Evolutionary conservation across 441 rosid genomes (phyloP), one percentile per base, ranked within the genome.

Genomic region (Gossypium schwendimanii): DNA sequence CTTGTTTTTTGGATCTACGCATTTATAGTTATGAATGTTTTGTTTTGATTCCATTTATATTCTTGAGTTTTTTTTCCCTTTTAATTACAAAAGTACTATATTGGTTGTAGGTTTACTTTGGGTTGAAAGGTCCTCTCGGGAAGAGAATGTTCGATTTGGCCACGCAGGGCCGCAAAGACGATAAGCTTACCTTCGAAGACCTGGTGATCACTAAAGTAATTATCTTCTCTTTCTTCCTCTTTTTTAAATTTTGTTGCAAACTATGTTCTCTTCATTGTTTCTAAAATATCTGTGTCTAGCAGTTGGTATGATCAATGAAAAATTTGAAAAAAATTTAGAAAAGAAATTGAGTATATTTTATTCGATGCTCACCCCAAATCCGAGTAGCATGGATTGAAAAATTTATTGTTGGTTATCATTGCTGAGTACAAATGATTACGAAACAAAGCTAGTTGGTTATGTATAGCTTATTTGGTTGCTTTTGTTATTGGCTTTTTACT

Each of bases 131-230:
- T 68, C 71, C 81, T 71, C 84, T 89, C 52, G 91, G 93, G 4
- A 84, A 88, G 71, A 81, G 91, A 70, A 65, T 90, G 77, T 91
- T 91, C 23, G 81, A 89, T 82, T 78, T 89, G 77, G 82, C 86
- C 58, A 87, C 89, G 47, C 94, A 76, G 80, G 83, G 82, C 3
- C 68, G 97, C 70, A 84, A 82, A 79, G 97, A 90, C 77, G 71
- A 76, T 71, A 82, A 85, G 76, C 81, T 91, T 76, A 74, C 81
- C 45, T 90, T 84, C 18, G 85, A 90, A 76, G 97, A 90, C 80
- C 90, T 93, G 50, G 89, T 91, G 58, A 86, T 88, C 75, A 91
- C 94, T 50, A 93, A 93, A 81, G 94, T 87, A 77, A 11, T 39
- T 33, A 41, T 44, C 44, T n/a, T 18, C 18, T 33, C 21, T 53